These are phyloP conservation scores for Dactylella cylindrospora DNA, from an alignment of 2,329 filamentous ascomycete species.

Conservation along the genomic window DNA sequence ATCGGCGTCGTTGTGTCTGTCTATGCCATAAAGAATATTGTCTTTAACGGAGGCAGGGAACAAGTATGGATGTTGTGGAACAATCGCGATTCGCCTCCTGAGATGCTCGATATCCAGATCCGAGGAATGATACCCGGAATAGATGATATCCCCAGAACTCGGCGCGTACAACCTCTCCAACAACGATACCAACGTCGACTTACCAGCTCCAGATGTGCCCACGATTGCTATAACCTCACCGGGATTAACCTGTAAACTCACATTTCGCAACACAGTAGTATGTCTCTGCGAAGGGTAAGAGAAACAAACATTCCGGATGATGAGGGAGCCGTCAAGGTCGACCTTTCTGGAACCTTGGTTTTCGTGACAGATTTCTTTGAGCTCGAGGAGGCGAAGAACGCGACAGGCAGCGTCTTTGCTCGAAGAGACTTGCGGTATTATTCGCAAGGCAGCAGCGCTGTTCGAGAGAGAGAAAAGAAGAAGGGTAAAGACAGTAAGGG, in stretches of 20 bases:
- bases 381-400: conserved; percentile 68
- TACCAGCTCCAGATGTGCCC: conserved; percentile 83
- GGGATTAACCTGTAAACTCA: conserved; percentile 66
- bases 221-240: conserved; percentile 75
- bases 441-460: conserved; percentile 67
- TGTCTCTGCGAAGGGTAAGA: conserved; percentile 65
- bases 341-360: conserved; percentile 53
- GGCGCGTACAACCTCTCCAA: conserved; percentile 70
- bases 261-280: conserved; percentile 60
- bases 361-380: conserved; percentile 64
- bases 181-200: conserved; percentile 77
- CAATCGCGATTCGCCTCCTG: conserved; percentile 65
- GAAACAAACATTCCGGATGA: conserved; percentile 68
- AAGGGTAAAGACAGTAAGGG: conserved; percentile 74
- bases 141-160: conserved; percentile 56
- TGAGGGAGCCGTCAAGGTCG: conserved; percentile 56
- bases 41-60: conserved; percentile 75
- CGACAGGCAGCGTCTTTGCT: conserved; percentile 71
- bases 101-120: conserved; percentile 64
- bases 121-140: conserved; percentile 61
- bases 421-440: conserved; percentile 77
- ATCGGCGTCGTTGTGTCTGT: conserved; percentile 57
- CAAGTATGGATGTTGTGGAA: conserved; percentile 70
- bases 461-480: conserved; percentile 81
- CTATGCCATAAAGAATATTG: conserved; percentile 82